phyloP scores from a whole-genome alignment of 495 filamentous ascomycete genomes.

The Glarea lozoyensis region DNA sequence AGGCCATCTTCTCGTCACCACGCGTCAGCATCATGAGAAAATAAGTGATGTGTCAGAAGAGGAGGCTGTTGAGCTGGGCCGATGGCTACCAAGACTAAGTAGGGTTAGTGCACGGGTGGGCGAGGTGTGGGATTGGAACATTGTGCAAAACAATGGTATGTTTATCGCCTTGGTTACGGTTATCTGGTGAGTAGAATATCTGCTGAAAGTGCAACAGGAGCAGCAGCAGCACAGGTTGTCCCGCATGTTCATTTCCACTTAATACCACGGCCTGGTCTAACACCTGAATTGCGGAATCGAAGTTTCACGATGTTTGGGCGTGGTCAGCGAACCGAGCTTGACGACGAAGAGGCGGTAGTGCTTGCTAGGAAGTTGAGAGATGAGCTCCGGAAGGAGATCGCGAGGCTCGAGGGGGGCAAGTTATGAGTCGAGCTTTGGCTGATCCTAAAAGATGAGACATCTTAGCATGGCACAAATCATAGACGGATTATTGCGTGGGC shows the following conservation, averaged over 20 bases:
- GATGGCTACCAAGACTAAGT: slow-evolving; percentile 67
- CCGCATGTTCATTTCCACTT: slow-evolving; percentile 90
- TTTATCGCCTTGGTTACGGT: slow-evolving; percentile 8
- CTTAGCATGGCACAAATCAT: no score
- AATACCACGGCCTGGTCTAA: slow-evolving; percentile 56
- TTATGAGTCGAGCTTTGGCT: no score
- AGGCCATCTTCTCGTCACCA: slow-evolving; percentile 72
- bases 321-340: slow-evolving; percentile 71
- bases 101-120: slow-evolving; percentile 55
- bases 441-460: no score
- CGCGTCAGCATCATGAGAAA: slow-evolving; percentile 62
- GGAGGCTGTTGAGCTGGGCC: slow-evolving; percentile 53
- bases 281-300: slow-evolving; percentile 36
- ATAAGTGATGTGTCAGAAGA: slow-evolving; percentile 51
- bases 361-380: slow-evolving; percentile 55
- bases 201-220: slow-evolving; percentile 50
- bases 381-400: slow-evolving; percentile 36
- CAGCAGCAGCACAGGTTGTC: slow-evolving; percentile 80
- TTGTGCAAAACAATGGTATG: slow-evolving; percentile 89
- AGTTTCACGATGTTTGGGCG: slow-evolving; percentile 78
- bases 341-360: slow-evolving; percentile 69
- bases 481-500: no score
- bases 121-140: slow-evolving; percentile 73
- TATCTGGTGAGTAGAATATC: not conserved
- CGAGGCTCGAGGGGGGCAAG: slow-evolving; percentile 5